These are phyloP conservation scores for Nothophaeocryptopus gaeumannii DNA, from an alignment of 2,329 filamentous ascomycete species.

Conservation along the genomic window DNA sequence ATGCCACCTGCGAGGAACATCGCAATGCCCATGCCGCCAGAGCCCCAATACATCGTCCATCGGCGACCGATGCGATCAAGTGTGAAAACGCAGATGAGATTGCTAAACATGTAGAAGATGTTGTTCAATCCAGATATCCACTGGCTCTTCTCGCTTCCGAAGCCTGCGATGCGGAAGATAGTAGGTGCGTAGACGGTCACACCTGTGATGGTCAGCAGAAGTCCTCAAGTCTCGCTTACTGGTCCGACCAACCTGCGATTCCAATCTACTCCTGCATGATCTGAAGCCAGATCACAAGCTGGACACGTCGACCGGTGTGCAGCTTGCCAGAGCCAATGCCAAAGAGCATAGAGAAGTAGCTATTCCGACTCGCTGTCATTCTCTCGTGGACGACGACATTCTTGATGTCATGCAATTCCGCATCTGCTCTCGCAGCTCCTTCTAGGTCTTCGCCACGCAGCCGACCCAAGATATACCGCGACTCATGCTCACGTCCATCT, in stretches of 20 bases:
- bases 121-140: constrained; percentile 44
- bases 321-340: constrained; percentile 33
- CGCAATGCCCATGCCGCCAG: constrained; percentile 34
- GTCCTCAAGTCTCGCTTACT: neutral
- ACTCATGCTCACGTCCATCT: constrained; percentile 64
- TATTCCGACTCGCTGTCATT: constrained; percentile 32
- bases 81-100: constrained; percentile 37
- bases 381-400: constrained; percentile 60
- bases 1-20: constrained; percentile 37
- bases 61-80: constrained; percentile 36
- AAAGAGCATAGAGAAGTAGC: constrained; percentile 35
- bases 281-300: constrained; percentile 41
- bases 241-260: constrained; percentile 10
- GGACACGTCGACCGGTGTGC: constrained; percentile 37
- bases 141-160: constrained; percentile 37
- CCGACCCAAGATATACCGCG: constrained; percentile 60
- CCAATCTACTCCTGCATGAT: constrained; percentile 40
- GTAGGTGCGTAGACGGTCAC: constrained; percentile 39
- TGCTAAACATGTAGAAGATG: constrained; percentile 36
- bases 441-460: constrained; percentile 56
- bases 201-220: constrained; percentile 24
- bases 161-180: constrained; percentile 36
- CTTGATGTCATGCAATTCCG: constrained; percentile 67
- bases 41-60: constrained; percentile 37
- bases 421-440: constrained; percentile 48